Evolutionary conservation across 495 filamentous ascomycete genomes (phyloP), one percentile per base, ranked within the genome.

Genomic region (Trichodelitschia bisporula): DNA sequence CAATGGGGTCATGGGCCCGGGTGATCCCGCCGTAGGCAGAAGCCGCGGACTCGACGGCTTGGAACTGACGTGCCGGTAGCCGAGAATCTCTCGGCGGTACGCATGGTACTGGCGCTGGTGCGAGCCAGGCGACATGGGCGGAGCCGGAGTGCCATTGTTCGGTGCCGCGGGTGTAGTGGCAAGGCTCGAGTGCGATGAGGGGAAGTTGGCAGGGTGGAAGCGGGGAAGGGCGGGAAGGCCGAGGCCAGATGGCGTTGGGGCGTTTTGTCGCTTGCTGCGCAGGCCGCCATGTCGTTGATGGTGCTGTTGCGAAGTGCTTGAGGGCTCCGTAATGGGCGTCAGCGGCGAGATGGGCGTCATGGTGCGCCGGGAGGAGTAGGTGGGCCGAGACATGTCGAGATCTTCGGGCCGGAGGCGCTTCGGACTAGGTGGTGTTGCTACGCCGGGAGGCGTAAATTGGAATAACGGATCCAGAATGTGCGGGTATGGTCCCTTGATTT

Each of bases 121-220:
- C 8, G 8, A 8, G 26, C 26, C 6, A 8, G 26, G 26, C 9
- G 26, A 29, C 8, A 29, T 8, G 5, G 26, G 26, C 26, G 26
- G 26, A 6, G 6, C 6, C 9, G 26, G 26, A 14, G 6, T 29
- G 26, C 15, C 15, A 14, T 8, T 14, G 21, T 6, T 24, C 8
- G 8, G 8, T 5, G 26, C 6, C 5, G 8, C 26, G 15, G 26
- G 26, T 8, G 26, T 29, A 6, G 26, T 12, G 5, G 26, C 14
- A 5, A 15, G 5, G 8, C 8, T 8, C 14, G 26, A 29, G 5
- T 11, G 15, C 26, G 6, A 14, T 14, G 26, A 29, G 15, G 26
- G 26, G 26, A 29, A 29, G 15, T 29, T 29, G 10, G 26, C 26
- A 5, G 26, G 26, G 15, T 29, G 26, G 26, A 29, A 29, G 9